Percentiles rank a stretch among this genome's conserved stretches.
Conservation (phyloP, 441 rosid genomes). For the Pelargonium hybrid region DNA sequence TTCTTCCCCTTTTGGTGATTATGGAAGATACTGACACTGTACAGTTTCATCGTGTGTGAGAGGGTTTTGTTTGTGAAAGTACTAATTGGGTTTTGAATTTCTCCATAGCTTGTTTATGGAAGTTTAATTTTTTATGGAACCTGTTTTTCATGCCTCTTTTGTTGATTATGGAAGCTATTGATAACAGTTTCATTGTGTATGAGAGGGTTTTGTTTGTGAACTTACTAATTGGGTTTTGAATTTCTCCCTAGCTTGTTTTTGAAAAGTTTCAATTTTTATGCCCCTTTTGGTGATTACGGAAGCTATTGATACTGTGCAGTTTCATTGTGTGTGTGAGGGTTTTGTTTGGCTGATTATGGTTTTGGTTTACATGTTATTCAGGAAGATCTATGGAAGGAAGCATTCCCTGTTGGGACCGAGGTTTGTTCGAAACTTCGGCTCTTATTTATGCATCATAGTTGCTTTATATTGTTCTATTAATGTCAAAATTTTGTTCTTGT, state of each 20-base stretch:
- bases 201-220: neutral
- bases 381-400: constrained; percentile 90
- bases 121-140: neutral
- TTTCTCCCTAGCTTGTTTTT: neutral
- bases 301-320: too few relatives aligned
- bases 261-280: neutral
- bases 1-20: neutral
- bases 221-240: neutral
- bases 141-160: neutral
- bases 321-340: neutral
- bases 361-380: constrained; percentile 25
- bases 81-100: neutral
- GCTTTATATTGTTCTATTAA: neutral
- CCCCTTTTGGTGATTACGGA: neutral
- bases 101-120: neutral
- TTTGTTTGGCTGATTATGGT: neutral
- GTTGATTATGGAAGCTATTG: too few relatives aligned
- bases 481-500: neutral
- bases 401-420: constrained; percentile 97
- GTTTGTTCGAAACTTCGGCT: constrained; percentile 28
- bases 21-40: too few relatives aligned
- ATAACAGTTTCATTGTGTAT: too few relatives aligned
- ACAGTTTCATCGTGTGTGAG: too few relatives aligned
- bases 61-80: neutral
- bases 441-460: neutral